Conservation (phyloP, 345 rosid genomes). For the Moringa oleifera region DNA sequence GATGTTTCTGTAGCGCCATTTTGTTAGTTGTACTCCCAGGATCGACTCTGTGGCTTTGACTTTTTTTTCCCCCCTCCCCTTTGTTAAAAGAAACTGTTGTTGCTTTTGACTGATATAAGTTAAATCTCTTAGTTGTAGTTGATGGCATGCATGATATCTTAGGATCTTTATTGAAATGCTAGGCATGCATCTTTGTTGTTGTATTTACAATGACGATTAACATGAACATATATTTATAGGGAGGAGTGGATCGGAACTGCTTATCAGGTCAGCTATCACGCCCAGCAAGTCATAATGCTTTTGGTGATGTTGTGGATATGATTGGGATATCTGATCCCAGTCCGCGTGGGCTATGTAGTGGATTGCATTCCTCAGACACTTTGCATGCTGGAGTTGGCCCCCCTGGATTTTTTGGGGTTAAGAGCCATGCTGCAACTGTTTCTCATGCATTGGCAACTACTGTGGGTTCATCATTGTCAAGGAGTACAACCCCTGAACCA, state of each 20-base stretch:
- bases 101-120: too few relatives aligned
- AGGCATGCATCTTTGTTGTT: too few relatives aligned
- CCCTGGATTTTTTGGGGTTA: conserved; percentile 35
- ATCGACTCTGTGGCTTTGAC: neutral
- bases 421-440: conserved; percentile 21
- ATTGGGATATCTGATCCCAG: conserved; percentile 28
- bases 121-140: too few relatives aligned
- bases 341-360: conserved; percentile 38
- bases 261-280: conserved; percentile 51
- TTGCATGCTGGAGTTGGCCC: conserved; percentile 43
- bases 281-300: conserved; percentile 68
- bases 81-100: too few relatives aligned
- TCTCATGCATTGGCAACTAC: conserved; percentile 44
- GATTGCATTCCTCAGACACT: conserved; percentile 37
- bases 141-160: too few relatives aligned
- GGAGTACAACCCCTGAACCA: conserved; percentile 69
- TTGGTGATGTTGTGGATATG: conserved; percentile 47
- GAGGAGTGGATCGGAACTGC: conserved; percentile 58
- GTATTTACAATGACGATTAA: conserved; percentile 3
- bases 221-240: conserved; percentile 39
- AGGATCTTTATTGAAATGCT: too few relatives aligned
- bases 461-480: conserved; percentile 54
- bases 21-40: too few relatives aligned
- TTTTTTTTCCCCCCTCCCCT: too few relatives aligned
- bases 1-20: too few relatives aligned